phyloP scores from a whole-genome alignment of 345 rosid genomes.

The Heritiera littoralis region DNA sequence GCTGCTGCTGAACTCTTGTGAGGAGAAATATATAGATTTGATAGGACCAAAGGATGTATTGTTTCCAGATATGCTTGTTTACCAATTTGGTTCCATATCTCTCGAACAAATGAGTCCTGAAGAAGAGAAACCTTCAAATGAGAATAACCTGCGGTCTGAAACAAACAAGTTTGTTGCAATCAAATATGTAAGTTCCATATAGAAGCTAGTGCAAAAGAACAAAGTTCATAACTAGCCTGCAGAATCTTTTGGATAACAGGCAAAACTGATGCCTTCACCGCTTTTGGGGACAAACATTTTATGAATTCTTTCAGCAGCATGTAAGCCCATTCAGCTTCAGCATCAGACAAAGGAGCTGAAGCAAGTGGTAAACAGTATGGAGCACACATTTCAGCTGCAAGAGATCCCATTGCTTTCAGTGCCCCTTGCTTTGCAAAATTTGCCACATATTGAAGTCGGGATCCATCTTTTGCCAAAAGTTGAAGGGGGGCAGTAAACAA shows the following conservation, averaged over 20 bases:
- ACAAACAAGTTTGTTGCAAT: slow-evolving; percentile 33
- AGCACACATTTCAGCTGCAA: slow-evolving; percentile 85
- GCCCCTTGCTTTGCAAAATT: slow-evolving; percentile 86
- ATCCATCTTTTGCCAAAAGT: slow-evolving; percentile 62
- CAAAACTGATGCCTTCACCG: slow-evolving; percentile 65
- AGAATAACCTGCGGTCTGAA: slow-evolving; percentile 87
- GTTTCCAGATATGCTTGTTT: slow-evolving; percentile 75
- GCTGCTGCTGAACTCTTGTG: slow-evolving; percentile 81
- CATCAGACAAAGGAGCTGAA: slow-evolving; percentile 53
- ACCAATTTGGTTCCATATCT: slow-evolving; percentile 75
- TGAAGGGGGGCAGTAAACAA: slow-evolving; percentile 84
- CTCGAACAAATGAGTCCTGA: slow-evolving; percentile 90
- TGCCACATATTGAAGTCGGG: slow-evolving; percentile 77
- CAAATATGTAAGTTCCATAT: slow-evolving; percentile 20
- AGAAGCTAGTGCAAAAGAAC: slow-evolving; percentile 23
- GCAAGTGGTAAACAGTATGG: slow-evolving; percentile 72
- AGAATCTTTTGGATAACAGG: slow-evolving; percentile 86
- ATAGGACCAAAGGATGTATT: slow-evolving; percentile 73
- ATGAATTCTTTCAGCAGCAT: slow-evolving; percentile 71
- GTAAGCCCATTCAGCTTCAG: slow-evolving; percentile 83
- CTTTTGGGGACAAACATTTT: slow-evolving; percentile 64
- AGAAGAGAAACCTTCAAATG: slow-evolving; percentile 89
- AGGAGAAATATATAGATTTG: slow-evolving; percentile 72
- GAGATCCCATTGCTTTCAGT: slow-evolving; percentile 76
- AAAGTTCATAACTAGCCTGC: slow-evolving; percentile 59